Conservation (phyloP, 108 stramenopile species). For the Cyclotella baltica region DNA sequence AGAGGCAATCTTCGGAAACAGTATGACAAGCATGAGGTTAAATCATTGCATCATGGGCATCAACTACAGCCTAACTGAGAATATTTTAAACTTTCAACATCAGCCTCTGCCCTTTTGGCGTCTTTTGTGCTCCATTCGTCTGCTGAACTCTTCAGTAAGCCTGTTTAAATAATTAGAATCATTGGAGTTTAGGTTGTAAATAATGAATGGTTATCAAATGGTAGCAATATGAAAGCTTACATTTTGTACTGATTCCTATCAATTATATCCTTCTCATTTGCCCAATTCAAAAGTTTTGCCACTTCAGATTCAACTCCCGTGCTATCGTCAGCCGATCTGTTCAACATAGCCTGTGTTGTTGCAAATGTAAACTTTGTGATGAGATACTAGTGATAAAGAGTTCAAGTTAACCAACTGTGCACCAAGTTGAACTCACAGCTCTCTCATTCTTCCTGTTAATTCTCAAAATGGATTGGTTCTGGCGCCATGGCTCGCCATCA, state of each 20-base stretch:
- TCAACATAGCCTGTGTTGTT: too few species aligned
- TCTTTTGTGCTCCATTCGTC: neutral
- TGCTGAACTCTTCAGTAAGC: neutral
- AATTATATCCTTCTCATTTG: slow-evolving; percentile 72
- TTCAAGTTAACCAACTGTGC: too few species aligned
- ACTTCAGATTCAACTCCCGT: slow-evolving; percentile 87
- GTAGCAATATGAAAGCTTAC: slow-evolving; percentile 8
- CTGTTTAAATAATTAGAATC: neutral
- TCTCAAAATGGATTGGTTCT: slow-evolving; percentile 60
- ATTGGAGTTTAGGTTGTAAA: neutral
- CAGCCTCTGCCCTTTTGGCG: too few species aligned
- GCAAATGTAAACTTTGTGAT: too few species aligned
- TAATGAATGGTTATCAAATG: neutral
- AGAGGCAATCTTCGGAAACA: too few species aligned
- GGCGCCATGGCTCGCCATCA: slow-evolving; percentile 93
- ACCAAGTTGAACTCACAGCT: too few species aligned
- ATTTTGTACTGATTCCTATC: slow-evolving; percentile 59
- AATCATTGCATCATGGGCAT: too few species aligned
- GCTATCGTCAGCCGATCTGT: slow-evolving; percentile 69
- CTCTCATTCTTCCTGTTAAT: slow-evolving; percentile 71
- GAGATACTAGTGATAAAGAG: too few species aligned
- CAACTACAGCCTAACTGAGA: too few species aligned
- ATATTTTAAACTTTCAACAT: too few species aligned
- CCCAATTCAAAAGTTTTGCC: slow-evolving; percentile 79
- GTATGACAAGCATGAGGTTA: too few species aligned